Percentiles rank a stretch among this genome's conserved stretches.
Evolutionary conservation across 805 yeast genomes (phyloP).

Genomic region (Metschnikowia koreensis): DNA sequence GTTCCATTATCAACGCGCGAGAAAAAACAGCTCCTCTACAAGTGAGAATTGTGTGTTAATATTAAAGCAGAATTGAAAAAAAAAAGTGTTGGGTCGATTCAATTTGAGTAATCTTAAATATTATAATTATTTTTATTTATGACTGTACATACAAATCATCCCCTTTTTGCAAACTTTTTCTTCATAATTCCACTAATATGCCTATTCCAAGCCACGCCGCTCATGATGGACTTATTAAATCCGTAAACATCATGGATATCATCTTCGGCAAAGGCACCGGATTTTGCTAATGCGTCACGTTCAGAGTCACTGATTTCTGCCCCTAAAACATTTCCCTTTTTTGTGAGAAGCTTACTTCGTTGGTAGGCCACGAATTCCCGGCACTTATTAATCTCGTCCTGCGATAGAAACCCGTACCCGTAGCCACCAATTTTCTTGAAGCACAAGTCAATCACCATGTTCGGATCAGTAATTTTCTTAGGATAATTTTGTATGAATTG

Average conservation of each 20-base stretch:
- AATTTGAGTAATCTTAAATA: too few relatives aligned
- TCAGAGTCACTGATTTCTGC: slow-evolving; percentile 42
- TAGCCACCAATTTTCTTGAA: slow-evolving; percentile 68
- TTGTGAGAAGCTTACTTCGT: slow-evolving; percentile 40
- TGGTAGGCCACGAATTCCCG: slow-evolving; percentile 72
- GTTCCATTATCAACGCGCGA: too few relatives aligned
- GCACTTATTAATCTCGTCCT: slow-evolving; percentile 77
- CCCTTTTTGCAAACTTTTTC: slow-evolving; percentile 10
- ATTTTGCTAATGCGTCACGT: slow-evolving; percentile 27
- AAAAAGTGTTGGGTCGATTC: too few relatives aligned
- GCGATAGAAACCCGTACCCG: slow-evolving; percentile 69
- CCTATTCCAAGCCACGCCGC: slow-evolving; percentile 64
- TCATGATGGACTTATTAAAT: slow-evolving; percentile 43
- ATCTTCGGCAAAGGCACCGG: slow-evolving; percentile 23
- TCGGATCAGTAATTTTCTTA: slow-evolving; percentile 65
- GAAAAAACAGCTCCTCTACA: too few relatives aligned
- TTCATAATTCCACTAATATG: slow-evolving; percentile 52
- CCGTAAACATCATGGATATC: slow-evolving; percentile 46
- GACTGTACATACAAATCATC: background rate
- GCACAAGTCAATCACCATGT: slow-evolving; percentile 65
- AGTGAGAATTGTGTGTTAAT: too few relatives aligned
- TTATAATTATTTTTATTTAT: too few relatives aligned
- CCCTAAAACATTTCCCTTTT: slow-evolving; percentile 26
- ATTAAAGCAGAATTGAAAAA: too few relatives aligned
- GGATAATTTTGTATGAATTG: slow-evolving; percentile 87